Base-by-base conservation (phyloP, 2,329 filamentous ascomycete species). In the Claviceps pusilla region DNA sequence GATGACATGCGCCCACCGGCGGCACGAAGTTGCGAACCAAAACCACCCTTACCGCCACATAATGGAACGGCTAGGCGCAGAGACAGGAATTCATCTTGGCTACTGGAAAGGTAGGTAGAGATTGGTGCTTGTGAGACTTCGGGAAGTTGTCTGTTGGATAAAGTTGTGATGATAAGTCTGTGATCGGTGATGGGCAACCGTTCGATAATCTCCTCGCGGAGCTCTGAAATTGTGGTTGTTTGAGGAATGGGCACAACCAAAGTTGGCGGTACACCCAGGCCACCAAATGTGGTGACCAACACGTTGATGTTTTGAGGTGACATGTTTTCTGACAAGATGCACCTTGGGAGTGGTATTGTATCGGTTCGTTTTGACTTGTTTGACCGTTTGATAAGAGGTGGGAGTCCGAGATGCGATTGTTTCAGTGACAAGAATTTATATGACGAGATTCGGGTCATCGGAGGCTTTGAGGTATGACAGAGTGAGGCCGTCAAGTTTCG, bases 1-100 rank as follows among this genome's bases (percentile, higher is more conserved):
- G 87, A 91, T 2, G 89, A 95, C 93, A 98, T 98, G 72, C 94
- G 91, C 45, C 94, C 93, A 65, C 94, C 93, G 3, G 93, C 93
- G 0, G 94, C 93, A 65, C 94, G 88, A 42, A 98, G 82, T 69
- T 98, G 94, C 1, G 91, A 97, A 53, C 93, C 93, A 67, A 98
- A 98, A 64, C 93, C 93, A 69, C 93, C 93, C 67, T 98, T 98
- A 66, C 94, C 94, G 73, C 94, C 93, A 61, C 85, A 87, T 43
- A 96, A 73, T 6, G 86, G 86, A 1, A 84, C 75, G 7, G 83
- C 84, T 35, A 98, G 80, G 53, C 89, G 87, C 4, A 98, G 78
- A 0, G 89, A 84, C 16, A 98, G 76, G 60, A 97, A 84, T 39
- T 82, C 81, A 73, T 86, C 80, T 53, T 78, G 58, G 5, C 64